Evolutionary conservation across 345 rosid genomes (phyloP).

Genomic region (Populus tremula): DNA sequence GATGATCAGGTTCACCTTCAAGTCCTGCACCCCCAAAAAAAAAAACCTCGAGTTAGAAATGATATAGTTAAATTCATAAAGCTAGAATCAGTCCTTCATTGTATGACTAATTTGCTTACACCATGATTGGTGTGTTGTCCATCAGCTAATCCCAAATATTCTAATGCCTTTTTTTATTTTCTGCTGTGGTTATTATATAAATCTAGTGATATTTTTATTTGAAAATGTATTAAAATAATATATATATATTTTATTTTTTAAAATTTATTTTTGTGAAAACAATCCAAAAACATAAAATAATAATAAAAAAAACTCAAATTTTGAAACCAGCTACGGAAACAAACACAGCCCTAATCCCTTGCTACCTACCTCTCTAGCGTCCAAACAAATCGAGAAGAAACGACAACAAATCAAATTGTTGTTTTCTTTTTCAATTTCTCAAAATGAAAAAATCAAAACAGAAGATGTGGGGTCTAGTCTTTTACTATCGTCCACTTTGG

Average conservation of each 20-base stretch:
- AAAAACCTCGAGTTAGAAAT: neutral
- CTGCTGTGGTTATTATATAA: conserved; percentile 31
- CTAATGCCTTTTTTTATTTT: conserved; percentile 30
- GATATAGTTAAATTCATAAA: neutral
- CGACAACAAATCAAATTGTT: too few relatives aligned
- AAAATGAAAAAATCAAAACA: too few relatives aligned
- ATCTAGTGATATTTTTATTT: too few relatives aligned
- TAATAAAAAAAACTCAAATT: too few relatives aligned
- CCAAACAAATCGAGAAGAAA: neutral
- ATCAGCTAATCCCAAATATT: conserved; percentile 33
- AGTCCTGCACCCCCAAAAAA: conserved; percentile 4
- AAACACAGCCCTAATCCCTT: neutral
- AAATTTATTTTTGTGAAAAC: too few relatives aligned
- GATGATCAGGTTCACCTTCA: conserved; percentile 39
- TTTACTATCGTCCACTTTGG: too few relatives aligned
- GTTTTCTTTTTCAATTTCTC: too few relatives aligned
- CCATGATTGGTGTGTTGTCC: conserved; percentile 3
- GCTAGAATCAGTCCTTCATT: neutral
- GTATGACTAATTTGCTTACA: neutral
- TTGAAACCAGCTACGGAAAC: too few relatives aligned
- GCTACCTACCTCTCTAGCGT: neutral
- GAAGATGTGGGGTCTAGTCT: too few relatives aligned
- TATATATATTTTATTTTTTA: too few relatives aligned
- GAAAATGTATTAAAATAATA: too few relatives aligned
- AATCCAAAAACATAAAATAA: too few relatives aligned